These are phyloP conservation scores for Jaltomata sinuosa DNA, from an alignment of 257 asterid species.

Conservation along the genomic window DNA sequence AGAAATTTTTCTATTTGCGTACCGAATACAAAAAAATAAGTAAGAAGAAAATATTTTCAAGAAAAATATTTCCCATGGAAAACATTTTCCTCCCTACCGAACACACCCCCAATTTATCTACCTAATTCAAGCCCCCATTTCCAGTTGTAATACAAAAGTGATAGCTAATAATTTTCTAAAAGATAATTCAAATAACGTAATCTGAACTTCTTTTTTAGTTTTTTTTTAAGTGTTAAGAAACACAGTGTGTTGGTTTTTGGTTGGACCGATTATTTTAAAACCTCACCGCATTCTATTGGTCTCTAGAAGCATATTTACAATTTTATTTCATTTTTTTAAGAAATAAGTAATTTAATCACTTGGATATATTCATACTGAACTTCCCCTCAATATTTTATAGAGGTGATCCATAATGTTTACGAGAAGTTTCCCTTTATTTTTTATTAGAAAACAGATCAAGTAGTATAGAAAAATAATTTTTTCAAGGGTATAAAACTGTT, in stretches of 20 bases:
- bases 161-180: background rate
- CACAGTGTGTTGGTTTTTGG: background rate
- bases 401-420: background rate
- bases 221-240: background rate
- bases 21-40: too few species aligned
- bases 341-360: background rate
- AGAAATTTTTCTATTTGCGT: too few species aligned
- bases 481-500: background rate
- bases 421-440: background rate
- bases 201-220: background rate
- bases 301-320: background rate
- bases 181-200: background rate
- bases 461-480: background rate
- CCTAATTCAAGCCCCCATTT: background rate
- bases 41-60: too few species aligned
- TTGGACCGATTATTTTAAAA: background rate
- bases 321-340: background rate
- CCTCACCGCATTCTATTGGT: background rate
- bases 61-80: too few species aligned
- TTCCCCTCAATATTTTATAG: background rate
- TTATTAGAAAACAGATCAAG: background rate
- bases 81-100: too few species aligned
- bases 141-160: background rate
- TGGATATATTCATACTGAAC: background rate
- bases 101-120: background rate